Evolutionary conservation across 1,139 yeast species (phyloP).

Genomic region (Hanseniaspora sp.): DNA sequence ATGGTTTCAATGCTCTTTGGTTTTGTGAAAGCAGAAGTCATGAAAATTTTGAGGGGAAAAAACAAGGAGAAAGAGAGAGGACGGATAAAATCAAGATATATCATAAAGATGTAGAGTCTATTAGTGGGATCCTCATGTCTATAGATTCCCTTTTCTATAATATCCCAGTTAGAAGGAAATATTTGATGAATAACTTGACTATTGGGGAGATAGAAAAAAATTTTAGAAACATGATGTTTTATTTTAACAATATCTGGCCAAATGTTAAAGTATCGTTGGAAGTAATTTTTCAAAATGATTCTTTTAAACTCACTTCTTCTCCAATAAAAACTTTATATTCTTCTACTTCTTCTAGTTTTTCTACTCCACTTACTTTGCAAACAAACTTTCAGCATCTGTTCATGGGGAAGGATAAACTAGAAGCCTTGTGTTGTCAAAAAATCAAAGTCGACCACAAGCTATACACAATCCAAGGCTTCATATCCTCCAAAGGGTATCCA

Average conservation of each 20-base stretch:
- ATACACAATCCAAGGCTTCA: constrained; percentile 28
- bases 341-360: too few relatives aligned
- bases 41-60: too few relatives aligned
- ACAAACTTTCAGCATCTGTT: background rate
- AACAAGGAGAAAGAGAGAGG: too few relatives aligned
- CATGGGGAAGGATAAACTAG: background rate
- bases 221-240: constrained; percentile 13
- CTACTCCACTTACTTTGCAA: constrained; percentile 16
- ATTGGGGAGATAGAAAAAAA: constrained; percentile 20
- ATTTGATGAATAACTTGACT: constrained; percentile 7
- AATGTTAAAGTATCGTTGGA: background rate
- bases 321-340: constrained; percentile 19
- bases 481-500: constrained; percentile 29
- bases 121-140: constrained; percentile 42
- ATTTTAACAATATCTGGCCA: background rate
- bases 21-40: too few relatives aligned
- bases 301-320: background rate
- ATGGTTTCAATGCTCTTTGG: background rate
- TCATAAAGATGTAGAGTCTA: too few relatives aligned
- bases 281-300: background rate
- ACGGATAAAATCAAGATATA: too few relatives aligned
- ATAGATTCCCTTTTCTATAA: constrained; percentile 42
- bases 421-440: constrained; percentile 19
- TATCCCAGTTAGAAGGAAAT: constrained; percentile 46
- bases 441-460: constrained; percentile 24